A percentile compares a stretch with the other conserved stretches of the same genome.
These are phyloP conservation scores for Zygoascus flipseniorum DNA, from an alignment of 805 yeast species.

Conservation along the genomic window DNA sequence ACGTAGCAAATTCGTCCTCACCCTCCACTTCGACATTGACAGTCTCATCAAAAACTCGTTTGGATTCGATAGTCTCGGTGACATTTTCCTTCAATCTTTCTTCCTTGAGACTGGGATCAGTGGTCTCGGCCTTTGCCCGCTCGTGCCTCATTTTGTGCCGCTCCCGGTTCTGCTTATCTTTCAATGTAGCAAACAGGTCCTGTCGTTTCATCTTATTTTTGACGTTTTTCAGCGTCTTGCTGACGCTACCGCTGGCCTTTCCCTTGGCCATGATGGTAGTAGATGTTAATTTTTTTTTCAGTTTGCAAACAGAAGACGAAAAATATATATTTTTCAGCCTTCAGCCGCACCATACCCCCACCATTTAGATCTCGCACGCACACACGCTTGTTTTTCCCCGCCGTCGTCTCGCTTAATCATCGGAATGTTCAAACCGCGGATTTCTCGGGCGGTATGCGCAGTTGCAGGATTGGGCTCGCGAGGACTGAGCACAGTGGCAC, in stretches of 20 bases:
- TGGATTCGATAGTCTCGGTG: conserved; percentile 75
- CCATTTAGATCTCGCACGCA: no score
- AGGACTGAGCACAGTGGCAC: neutral
- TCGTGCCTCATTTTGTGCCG: conserved; percentile 71
- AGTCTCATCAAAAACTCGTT: conserved; percentile 83
- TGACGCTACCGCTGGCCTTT: neutral
- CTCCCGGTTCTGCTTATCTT: conserved; percentile 65
- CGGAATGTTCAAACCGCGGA: no score
- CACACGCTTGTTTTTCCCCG: no score
- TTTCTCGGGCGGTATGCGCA: no score
- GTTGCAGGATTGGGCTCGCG: neutral
- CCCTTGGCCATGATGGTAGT: neutral
- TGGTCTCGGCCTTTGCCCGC: conserved; percentile 80
- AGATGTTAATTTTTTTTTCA: neutral
- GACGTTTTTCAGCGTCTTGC: neutral
- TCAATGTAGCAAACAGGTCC: conserved; percentile 62
- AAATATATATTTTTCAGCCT: no score
- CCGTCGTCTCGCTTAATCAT: no score
- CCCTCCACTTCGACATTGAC: conserved; percentile 40
- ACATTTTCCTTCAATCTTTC: conserved; percentile 71
- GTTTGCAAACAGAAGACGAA: no score
- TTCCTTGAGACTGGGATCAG: conserved; percentile 72
- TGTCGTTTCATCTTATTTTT: conserved; percentile 71
- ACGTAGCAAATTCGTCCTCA: conserved; percentile 45
- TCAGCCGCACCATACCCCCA: no score